Percentiles rank a stretch among this genome's conserved stretches.
These are phyloP conservation scores for Phenoliferia sp. DNA, from an alignment of 1,284 basidiomycete genomes.

Conservation along the genomic window DNA sequence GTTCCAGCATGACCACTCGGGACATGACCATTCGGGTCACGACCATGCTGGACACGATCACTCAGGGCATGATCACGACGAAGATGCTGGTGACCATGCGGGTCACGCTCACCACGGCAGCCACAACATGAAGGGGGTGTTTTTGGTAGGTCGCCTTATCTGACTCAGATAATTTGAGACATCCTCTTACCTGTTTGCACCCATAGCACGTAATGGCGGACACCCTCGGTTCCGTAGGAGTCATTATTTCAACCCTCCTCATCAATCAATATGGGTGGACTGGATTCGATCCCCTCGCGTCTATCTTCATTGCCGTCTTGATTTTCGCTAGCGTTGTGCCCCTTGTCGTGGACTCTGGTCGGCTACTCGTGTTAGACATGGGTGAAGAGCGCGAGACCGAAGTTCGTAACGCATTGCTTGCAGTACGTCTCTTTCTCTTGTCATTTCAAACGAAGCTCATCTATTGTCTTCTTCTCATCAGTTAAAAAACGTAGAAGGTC, in stretches of 20 bases:
- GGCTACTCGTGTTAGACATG: conserved; percentile 80
- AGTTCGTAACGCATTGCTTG: conserved; percentile 67
- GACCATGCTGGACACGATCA: conserved; percentile 24
- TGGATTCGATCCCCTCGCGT: conserved; percentile 97
- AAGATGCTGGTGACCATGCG: conserved; percentile 49
- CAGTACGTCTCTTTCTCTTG: conserved; percentile 52
- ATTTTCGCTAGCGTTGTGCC: conserved; percentile 95
- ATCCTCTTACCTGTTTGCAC: no score
- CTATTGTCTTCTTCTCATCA: conserved; percentile 36
- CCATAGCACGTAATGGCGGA: conserved; percentile 49
- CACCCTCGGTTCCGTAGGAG: conserved; percentile 81
- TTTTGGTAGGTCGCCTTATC: conserved; percentile 59
- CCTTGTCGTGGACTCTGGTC: conserved; percentile 87
- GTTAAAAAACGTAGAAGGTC: conserved; percentile 64
- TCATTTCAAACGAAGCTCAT: conserved; percentile 7
- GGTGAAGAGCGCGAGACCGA: conserved; percentile 59
- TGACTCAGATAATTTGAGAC: background rate
- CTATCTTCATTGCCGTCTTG: conserved; percentile 89
- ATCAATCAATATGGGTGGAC: conserved; percentile 99
- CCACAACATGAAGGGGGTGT: conserved; percentile 99
- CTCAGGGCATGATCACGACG: conserved; percentile 35
- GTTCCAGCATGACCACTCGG: background rate
- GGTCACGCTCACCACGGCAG: conserved; percentile 59
- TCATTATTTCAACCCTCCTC: conserved; percentile 92
- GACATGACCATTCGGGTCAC: conserved; percentile 3